These are phyloP conservation scores for Auriscalpium microsporum DNA, from an alignment of 768 basidiomycete species.

Conservation along the genomic window DNA sequence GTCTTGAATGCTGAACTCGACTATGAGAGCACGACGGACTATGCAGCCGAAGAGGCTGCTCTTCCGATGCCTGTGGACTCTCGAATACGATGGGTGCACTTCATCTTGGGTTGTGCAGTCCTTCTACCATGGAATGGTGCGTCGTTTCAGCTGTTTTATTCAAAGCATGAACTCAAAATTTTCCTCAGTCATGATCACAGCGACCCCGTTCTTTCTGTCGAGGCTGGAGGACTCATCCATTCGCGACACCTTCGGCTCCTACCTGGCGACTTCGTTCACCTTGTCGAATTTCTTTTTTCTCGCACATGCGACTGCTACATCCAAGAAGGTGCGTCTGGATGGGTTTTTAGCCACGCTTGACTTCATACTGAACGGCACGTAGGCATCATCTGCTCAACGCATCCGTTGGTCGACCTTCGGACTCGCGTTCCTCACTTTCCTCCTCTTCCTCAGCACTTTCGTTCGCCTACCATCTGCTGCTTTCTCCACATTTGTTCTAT, in stretches of 20 bases:
- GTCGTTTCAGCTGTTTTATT: slow-evolving; percentile 9
- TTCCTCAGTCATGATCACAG: slow-evolving; percentile 76
- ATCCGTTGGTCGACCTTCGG: slow-evolving; percentile 43
- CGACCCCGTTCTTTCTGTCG: slow-evolving; percentile 71
- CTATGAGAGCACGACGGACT: slow-evolving; percentile 3
- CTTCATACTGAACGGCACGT: background rate
- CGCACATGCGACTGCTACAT: slow-evolving; percentile 62
- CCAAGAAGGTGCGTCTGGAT: slow-evolving; percentile 47
- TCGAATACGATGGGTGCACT: slow-evolving; percentile 54
- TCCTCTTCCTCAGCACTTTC: slow-evolving; percentile 62
- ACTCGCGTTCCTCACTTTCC: slow-evolving; percentile 44
- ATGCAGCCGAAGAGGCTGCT: background rate
- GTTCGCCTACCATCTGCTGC: slow-evolving; percentile 39
- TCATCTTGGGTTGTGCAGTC: slow-evolving; percentile 69
- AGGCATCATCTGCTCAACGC: slow-evolving; percentile 57
- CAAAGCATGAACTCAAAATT: background rate
- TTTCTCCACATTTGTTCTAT: slow-evolving; percentile 60
- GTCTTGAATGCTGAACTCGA: slow-evolving; percentile 2
- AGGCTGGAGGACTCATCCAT: slow-evolving; percentile 54
- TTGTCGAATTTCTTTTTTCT: slow-evolving; percentile 60
- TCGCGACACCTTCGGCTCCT: slow-evolving; percentile 38
- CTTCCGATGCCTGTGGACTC: slow-evolving; percentile 26
- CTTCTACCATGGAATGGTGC: slow-evolving; percentile 88
- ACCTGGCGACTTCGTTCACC: slow-evolving; percentile 41
- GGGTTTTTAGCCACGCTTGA: no score